Base-by-base conservation (phyloP, 257 asterid genomes). In the Capsicum pubescens region DNA sequence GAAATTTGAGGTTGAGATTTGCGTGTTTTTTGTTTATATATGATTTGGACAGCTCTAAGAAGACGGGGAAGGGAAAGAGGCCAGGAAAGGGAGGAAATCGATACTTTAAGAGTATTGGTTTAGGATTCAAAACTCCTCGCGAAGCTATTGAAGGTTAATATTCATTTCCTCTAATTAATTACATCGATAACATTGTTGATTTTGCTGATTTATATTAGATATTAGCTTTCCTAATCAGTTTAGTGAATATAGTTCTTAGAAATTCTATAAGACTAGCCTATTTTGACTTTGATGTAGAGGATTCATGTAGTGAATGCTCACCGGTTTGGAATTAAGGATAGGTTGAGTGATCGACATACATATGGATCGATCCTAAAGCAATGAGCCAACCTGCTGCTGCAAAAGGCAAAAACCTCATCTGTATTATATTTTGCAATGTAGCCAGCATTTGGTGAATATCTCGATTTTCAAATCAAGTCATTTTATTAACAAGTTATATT, bases 21-120 rank as follows among this genome's bases (percentile, higher is more conserved):
- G 46, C 3, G 54, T 48, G 44, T 48, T 83, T 17, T 8, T 36
- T 1, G 52, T 11, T 17, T n/a, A 3, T 19, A 12, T 26, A 42
- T 52, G 64, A 54, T 26, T 42, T 63, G 9, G 58, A 79, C 84
- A 89, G 90, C 85, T 90, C 90, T 70, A 90, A 90, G 90, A 90
- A 90, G 61, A 76, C 88, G 2, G 91, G 90, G 57, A 90, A 90
- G 78, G 92, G 91, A 21, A 90, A 90, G 85, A 81, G 87, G 32
- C 92, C 92, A 19, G 91, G 91, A 42, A 90, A 90, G 83, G 91
- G 92, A 8, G 91, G 92, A 6, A 88, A 90, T 68, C 88, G 90
- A 61, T 90, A 59, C 88, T 86, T 79, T 83, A 90, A 90, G 90
- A 90, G 87, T 82, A 85, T 90, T 6, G 92, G 92, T 7, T 63